Evolutionary conservation across 257 asterid genomes (phyloP).

Genomic region (Lithospermum erythrorhizon): DNA sequence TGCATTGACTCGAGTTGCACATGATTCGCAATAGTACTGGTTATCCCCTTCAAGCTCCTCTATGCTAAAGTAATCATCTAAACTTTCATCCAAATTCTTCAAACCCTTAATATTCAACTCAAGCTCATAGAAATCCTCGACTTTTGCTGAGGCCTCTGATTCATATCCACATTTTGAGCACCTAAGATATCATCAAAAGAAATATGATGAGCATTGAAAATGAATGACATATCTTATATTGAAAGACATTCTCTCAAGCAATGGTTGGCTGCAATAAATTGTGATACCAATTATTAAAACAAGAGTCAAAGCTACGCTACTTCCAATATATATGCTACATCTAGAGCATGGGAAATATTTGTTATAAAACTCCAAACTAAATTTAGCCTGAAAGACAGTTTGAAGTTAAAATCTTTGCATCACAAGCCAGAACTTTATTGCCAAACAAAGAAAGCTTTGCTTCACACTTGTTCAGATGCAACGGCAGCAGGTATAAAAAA

Average conservation of each 20-base stretch:
- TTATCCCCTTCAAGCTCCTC: slow-evolving; percentile 97
- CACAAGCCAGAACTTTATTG: too few relatives aligned
- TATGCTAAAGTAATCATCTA: slow-evolving; percentile 77
- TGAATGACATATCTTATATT: not conserved
- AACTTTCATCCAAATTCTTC: slow-evolving; percentile 76
- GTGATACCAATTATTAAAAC: not conserved
- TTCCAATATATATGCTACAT: not conserved
- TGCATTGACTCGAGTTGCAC: slow-evolving; percentile 90
- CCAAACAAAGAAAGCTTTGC: not conserved
- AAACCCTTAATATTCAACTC: slow-evolving; percentile 93
- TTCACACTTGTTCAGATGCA: not conserved
- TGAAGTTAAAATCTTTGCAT: too few relatives aligned
- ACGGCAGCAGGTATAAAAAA: not conserved
- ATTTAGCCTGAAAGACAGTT: too few relatives aligned
- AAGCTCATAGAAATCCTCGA: slow-evolving; percentile 91
- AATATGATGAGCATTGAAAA: slow-evolving; percentile 2
- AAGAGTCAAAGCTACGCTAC: not conserved
- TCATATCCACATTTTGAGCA: slow-evolving; percentile 91
- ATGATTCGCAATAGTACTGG: slow-evolving; percentile 75
- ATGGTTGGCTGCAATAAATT: too few relatives aligned
- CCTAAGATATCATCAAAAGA: slow-evolving; percentile 29
- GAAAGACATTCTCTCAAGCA: slow-evolving; percentile 9
- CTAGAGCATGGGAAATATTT: too few relatives aligned
- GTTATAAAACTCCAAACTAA: too few relatives aligned
- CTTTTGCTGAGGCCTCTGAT: slow-evolving; percentile 85